Percentiles rank a stretch among this genome's conserved stretches.
phyloP scores from a whole-genome alignment of 805 yeast genomes.

The Candida boidinii region DNA sequence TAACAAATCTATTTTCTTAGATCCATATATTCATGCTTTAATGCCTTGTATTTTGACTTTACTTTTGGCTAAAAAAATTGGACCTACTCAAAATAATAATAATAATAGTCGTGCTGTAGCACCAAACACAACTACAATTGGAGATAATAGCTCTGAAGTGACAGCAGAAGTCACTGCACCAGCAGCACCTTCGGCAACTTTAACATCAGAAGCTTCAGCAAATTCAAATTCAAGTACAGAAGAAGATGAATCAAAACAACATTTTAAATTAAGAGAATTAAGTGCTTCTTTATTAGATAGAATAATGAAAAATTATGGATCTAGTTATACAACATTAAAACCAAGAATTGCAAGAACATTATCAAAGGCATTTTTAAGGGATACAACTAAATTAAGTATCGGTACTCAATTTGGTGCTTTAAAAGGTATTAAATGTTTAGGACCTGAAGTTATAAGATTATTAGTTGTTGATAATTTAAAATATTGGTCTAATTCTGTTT shows the following conservation, averaged over 20 bases:
- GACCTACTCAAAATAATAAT: conserved; percentile 27
- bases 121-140: not conserved
- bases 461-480: conserved; percentile 76
- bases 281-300: conserved; percentile 78
- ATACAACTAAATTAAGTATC: conserved; percentile 56
- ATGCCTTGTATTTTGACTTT: conserved; percentile 95
- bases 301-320: conserved; percentile 72
- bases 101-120: conserved; percentile 9
- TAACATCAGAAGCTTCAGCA: conserved; percentile 9
- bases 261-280: conserved; percentile 69
- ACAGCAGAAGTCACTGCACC: conserved; percentile 19
- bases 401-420: conserved; percentile 93
- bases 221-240: conserved; percentile 7
- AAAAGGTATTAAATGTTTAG: conserved; percentile 74
- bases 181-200: not conserved
- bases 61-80: conserved; percentile 82
- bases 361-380: conserved; percentile 79
- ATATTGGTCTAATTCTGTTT: conserved; percentile 65
- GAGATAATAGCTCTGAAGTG: conserved; percentile 18
- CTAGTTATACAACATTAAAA: conserved; percentile 78
- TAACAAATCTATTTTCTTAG: conserved; percentile 79
- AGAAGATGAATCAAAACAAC: conserved; percentile 17
- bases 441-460: conserved; percentile 80
- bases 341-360: conserved; percentile 93
- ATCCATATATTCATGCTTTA: conserved; percentile 91